Evolutionary conservation across 2,329 filamentous ascomycete genomes (phyloP).

Genomic region (Colletotrichum plurivorum): DNA sequence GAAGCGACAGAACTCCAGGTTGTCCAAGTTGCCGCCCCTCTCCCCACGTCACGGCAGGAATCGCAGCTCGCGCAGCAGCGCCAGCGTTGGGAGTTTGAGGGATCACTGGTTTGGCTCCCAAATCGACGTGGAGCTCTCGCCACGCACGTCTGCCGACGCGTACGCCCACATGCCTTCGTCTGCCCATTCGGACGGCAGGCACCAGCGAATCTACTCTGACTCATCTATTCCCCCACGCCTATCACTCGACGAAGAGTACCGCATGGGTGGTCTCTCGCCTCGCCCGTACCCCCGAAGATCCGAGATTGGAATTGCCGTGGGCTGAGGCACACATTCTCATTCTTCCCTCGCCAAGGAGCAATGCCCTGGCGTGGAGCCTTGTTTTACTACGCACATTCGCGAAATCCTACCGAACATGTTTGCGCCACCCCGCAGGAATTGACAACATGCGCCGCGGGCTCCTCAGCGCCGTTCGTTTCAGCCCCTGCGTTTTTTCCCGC

Average conservation of each 20-base stretch:
- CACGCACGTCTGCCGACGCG: constrained; percentile 53
- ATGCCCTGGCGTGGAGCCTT: background rate
- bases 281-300: constrained; percentile 61
- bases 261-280: constrained; percentile 63
- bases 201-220: constrained; percentile 60
- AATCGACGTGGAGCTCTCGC: constrained; percentile 53
- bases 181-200: constrained; percentile 44
- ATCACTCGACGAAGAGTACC: constrained; percentile 62
- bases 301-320: constrained; percentile 68
- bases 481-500: constrained; percentile 36
- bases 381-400: constrained; percentile 10
- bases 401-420: constrained; percentile 1
- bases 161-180: constrained; percentile 36
- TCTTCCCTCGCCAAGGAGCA: constrained; percentile 7
- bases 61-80: constrained; percentile 62
- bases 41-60: constrained; percentile 55
- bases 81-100: constrained; percentile 57
- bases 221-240: constrained; percentile 59
- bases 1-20: constrained; percentile 67
- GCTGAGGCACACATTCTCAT: constrained; percentile 54
- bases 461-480: constrained; percentile 22
- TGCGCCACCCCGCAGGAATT: constrained; percentile 5
- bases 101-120: constrained; percentile 57
- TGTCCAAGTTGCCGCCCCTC: constrained; percentile 64
- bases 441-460: constrained; percentile 4